Base-by-base conservation (phyloP, 371 early-diverging fungal species). In the Rhizopus stolonifer region DNA sequence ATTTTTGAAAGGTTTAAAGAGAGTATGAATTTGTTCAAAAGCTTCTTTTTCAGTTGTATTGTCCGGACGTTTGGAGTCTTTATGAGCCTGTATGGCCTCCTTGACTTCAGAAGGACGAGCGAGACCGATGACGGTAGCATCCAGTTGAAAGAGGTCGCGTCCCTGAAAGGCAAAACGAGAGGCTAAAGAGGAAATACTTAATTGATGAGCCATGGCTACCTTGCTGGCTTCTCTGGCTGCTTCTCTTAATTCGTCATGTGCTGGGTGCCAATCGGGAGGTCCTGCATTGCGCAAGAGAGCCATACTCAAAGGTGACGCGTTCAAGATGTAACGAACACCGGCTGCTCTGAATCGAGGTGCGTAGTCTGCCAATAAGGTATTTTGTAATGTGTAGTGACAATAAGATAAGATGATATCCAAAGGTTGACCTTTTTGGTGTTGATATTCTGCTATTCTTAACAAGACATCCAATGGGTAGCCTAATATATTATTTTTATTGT, bases 261-360 rank as follows among this genome's bases (percentile, higher is more conserved):
- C 89, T 11, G 91, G 91, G 49, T 91, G 91, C 91, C 91, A 91
- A 2, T 76, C 80, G 0, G 88, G 89, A 3, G 84, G 80, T 10
- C 68, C 69, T 0, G 65, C 70, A 14, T 74, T 68, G 36, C 86
- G 74, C 18, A 91, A 69, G 21, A 91, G 58, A 1, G 88, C 91
- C 91, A 91, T 91, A 18, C 81, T 80, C 24, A 91, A 60, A 0
- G 91, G 91, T n/a, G 88, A 87, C 3, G 90, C 91, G 34, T 82
- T 86, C 49, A 87, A 65, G 39, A 91, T 40, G 8, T 77, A 78
- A 5, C 65, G 54, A 6, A 91, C 84, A 38, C 87, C 89, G 18
- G 72, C 80, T n/a, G 54, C 72, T 36, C 73, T 79, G 54, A 85
- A 77, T 21, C 62, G 61, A 1, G 78, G 79, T 15, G 81, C 61